Evolutionary conservation across 2,329 filamentous ascomycete genomes (phyloP).

Genomic region (Rutstroemia sp.): DNA sequence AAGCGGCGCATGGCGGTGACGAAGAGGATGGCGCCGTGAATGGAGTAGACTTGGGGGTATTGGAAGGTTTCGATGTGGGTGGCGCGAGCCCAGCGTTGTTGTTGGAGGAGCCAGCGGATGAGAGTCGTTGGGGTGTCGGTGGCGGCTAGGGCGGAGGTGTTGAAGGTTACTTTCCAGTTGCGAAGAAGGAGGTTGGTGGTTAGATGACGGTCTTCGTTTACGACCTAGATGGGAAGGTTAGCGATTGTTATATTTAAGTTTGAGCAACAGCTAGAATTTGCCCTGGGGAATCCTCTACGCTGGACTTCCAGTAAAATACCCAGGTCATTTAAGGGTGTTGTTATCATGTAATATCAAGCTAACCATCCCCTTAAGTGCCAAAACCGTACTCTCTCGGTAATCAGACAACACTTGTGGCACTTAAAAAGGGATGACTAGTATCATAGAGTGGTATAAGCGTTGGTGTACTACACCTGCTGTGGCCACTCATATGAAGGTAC

Average conservation of each 20-base stretch:
- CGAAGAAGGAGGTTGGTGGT: slow-evolving; percentile 31
- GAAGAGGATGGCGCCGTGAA: slow-evolving; percentile 31
- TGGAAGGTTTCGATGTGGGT: slow-evolving; percentile 32
- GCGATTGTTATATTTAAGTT: background rate
- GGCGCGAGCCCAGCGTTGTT: slow-evolving; percentile 31
- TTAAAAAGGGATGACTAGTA: no score
- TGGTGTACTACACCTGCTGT: no score
- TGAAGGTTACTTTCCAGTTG: slow-evolving; percentile 31
- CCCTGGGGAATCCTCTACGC: no score
- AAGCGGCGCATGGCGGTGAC: slow-evolving; percentile 29
- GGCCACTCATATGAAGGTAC: no score
- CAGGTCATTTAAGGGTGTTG: background rate
- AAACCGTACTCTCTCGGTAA: no score
- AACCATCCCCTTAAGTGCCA: no score
- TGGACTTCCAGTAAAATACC: background rate
- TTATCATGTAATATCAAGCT: no score
- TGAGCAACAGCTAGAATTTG: no score
- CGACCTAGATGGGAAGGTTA: slow-evolving; percentile 14
- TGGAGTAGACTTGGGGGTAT: slow-evolving; percentile 30
- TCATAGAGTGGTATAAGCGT: no score
- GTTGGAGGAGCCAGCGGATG: slow-evolving; percentile 31
- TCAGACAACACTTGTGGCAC: no score
- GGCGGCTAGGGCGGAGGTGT: slow-evolving; percentile 28
- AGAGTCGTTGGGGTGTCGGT: slow-evolving; percentile 33
- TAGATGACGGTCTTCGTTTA: slow-evolving; percentile 34